Conservation (phyloP, 352 stramenopile genomes). For the Phytopythium boreale region DNA sequence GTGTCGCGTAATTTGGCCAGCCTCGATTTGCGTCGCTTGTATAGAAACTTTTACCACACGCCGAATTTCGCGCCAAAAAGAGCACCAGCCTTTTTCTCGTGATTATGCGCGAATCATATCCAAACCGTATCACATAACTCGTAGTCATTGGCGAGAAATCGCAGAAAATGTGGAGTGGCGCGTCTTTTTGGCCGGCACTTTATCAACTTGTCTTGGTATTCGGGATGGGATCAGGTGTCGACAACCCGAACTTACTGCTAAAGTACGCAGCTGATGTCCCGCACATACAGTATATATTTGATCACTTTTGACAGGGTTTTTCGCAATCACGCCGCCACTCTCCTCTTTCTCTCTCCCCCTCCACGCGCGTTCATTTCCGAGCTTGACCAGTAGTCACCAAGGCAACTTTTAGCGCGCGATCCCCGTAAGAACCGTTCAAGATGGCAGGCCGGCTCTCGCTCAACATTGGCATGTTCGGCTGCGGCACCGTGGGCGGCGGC, state of each 20-base stretch:
- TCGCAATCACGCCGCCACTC: background rate
- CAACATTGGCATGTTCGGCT: constrained; percentile 88
- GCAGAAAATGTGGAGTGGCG: too few species aligned
- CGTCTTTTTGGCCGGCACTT: too few species aligned
- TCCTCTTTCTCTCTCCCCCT: background rate
- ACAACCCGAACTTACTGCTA: background rate
- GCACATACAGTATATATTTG: background rate
- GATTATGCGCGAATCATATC: too few species aligned
- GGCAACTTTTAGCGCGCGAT: background rate
- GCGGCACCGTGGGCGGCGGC: constrained; percentile 84
- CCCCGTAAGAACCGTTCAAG: background rate
- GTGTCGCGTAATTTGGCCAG: too few species aligned
- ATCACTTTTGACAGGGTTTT: constrained; percentile 5
- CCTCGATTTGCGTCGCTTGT: too few species aligned
- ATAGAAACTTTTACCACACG: too few species aligned
- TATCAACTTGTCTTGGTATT: too few species aligned
- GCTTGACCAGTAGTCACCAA: background rate
- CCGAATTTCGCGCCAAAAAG: too few species aligned
- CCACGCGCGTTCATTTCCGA: background rate
- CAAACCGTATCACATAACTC: too few species aligned
- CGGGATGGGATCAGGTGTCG: background rate
- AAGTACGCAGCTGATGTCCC: background rate
- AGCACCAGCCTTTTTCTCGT: too few species aligned
- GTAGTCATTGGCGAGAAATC: too few species aligned
- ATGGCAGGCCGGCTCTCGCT: constrained; percentile 21